Base-by-base conservation (phyloP, 2,329 filamentous ascomycete genomes). In the Fusarium robinianum region DNA sequence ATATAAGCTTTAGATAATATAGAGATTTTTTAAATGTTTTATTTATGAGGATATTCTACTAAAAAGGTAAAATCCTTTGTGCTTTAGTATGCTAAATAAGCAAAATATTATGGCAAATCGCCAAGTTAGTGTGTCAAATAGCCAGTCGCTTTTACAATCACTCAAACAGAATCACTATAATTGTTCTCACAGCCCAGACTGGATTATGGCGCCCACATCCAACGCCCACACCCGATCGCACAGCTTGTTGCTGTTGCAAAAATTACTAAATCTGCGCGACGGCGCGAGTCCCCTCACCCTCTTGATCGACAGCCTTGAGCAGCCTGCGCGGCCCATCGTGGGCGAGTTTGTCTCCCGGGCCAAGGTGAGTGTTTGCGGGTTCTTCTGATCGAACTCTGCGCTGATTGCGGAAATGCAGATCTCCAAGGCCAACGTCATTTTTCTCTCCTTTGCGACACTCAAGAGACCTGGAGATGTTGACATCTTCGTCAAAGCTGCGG, bases 241-340 rank as follows among this genome's bases (percentile, higher is more conserved):
- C 68, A 91, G 90, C 65, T 72, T 95, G 15, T 80, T 95, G 3
- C 75, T 95, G 3, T 83, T 96, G 41, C 88, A 90, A 52, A 91
- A 90, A 63, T 74, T 96, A 2, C 76, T 96, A 52, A 88, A 84
- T 62, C 74, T 89, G 42, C 80, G 89, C 51, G 87, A 94, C 67
- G 83, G 82, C 43, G 83, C 87, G 10, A 95, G 90, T 34, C 92
- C 92, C 3, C 83, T 97, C 61, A 96, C 91, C 0, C 74, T 97
- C 17, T 70, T 96, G 3, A 76, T 96, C 43, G 92, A 97, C 67
- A 88, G 79, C 22, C 75, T 96, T 19, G 90, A 95, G 70, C 90
- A 96, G 69, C 83, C 84, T 17, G 88, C 84, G 6, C 77, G 75
- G 19, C 84, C 84, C 1, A 70, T 96, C 4, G 53, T 92, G 2